Evolutionary conservation across 1,139 yeast species (phyloP), one percentile per base, ranked within the genome.

Genomic region (Pichia norvegensis): DNA sequence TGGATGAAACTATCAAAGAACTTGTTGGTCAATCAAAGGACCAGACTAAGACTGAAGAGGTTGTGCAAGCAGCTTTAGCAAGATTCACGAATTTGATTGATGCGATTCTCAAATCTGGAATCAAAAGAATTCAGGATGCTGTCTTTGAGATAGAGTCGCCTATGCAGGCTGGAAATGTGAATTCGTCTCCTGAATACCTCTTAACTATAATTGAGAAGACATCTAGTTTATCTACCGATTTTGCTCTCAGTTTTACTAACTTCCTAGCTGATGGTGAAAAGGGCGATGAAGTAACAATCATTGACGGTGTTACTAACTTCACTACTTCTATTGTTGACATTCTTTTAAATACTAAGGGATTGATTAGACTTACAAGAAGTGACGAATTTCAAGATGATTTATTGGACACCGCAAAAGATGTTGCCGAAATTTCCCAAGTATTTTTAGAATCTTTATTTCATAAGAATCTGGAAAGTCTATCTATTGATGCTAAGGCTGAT

Each of bases 91-190:
- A 71, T 17, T 73, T 87, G 49, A 73, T 88, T 51, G 96, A 88
- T 63, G 78, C 90, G 10, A 76, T 86, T 47, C 70, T 88, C 53
- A 72, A 69, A 35, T 77, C 85, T 54, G 87, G 85, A 42, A 77
- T 84, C 31, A 80, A 79, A 51, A 72, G 88, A 45, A 72, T 86
- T 43, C 94, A 86, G 63, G 88, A 85, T 52, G 69, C 86, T 0
- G 69, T 83, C 43, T 83, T 77, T 58, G 90, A 82, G 56, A 69
- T 86, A 50, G 81, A 78, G 46, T 81, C 92, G 4, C 84, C 94
- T 21, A 76, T 84, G 75, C 92, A 84, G 62, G 87, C 92, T 17
- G 95, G 95, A 46, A 85, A 85, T 58, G 79, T 81, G 55, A 80
- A 81, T 60, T 73, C 95, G 2, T 77, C 94, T 0, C 87, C 95